Evolutionary conservation across 78 protist species (phyloP), one percentile per base, ranked within the genome.

Genomic region (Mastigamoeba balamuthi): DNA sequence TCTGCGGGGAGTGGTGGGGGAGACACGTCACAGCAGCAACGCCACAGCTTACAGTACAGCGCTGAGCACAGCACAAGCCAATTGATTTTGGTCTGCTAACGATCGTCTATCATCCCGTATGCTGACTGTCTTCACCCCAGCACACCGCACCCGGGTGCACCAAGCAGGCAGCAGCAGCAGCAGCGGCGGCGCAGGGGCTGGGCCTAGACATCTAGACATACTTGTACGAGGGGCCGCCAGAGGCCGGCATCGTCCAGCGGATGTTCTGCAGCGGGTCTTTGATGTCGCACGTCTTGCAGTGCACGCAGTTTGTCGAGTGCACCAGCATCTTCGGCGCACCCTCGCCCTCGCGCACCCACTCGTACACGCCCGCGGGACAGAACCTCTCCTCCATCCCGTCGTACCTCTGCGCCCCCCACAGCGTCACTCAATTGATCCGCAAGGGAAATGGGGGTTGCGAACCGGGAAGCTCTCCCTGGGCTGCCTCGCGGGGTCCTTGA

Each of bases 291-390:
- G 96, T 85, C 89, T 96, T 96, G 95, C 99, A 96, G 78, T 96
- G 99, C 29, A 95, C 76, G 89, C 99, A 96, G 82, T 95, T 95
- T 65, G 91, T 94, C n/a, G 97, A 95, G 76, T 93, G 91, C 88
- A 94, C 92, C 43, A 69, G 81, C 1, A 95, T 91, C 43, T 69
- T 43, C 40, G 44, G 48, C 69, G 65, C 40, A 8, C 83, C 82
- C 66, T 80, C 40, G 58, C 44, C 41, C 7, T 82, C 84, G 27
- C 17, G 7, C 1, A 88, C 69, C 66, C 77, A 95, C 81, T 95
- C 96, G 84, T 95, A 96, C 29, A 96, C 99, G 52, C 95, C 91
- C 1, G 99, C 99, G 23, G 99, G 99, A 83, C 99, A 96, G 87
- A 80, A 96, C 68, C 95, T 85, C 35, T 3, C 4, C 63, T 48